Percentiles rank a stretch among this genome's conserved stretches.
Evolutionary conservation across 306 rosid genomes (phyloP).

Genomic region (Pachyrhizus erosus): DNA sequence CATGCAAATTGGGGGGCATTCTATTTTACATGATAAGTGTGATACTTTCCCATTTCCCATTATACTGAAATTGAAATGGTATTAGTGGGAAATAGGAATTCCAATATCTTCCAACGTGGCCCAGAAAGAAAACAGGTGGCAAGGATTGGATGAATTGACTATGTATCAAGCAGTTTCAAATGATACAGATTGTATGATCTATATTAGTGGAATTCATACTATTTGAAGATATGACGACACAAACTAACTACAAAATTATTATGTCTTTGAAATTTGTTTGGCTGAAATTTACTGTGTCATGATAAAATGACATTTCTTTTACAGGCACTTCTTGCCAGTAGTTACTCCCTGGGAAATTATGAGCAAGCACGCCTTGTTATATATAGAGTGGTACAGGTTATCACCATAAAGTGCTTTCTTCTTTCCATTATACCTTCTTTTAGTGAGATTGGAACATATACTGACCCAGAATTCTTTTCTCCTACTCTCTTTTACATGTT

Average conservation of each 20-base stretch:
- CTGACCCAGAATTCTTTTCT: conserved; percentile 39
- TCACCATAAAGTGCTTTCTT: conserved; percentile 31
- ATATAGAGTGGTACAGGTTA: conserved; percentile 79
- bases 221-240: conserved; percentile 1
- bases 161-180: background rate
- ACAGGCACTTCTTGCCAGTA: conserved; percentile 86
- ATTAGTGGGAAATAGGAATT: background rate
- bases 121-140: background rate
- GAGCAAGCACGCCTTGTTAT: conserved; percentile 70
- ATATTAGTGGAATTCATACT: background rate
- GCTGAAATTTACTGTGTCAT: conserved; percentile 34
- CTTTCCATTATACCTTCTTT: background rate
- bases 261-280: conserved; percentile 23
- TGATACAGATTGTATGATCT: conserved; percentile 28
- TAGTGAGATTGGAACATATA: conserved; percentile 11
- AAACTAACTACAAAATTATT: conserved; percentile 25
- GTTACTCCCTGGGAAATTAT: conserved; percentile 77
- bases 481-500: conserved; percentile 38
- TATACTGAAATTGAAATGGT: conserved; percentile 19
- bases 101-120: background rate
- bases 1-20: background rate
- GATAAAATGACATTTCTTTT: conserved; percentile 37
- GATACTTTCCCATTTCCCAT: conserved; percentile 2
- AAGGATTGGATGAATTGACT: conserved; percentile 18
- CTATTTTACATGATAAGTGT: background rate